Conservation (phyloP, 2,329 filamentous ascomycete species). For the Cladosporium sphaerospermum region DNA sequence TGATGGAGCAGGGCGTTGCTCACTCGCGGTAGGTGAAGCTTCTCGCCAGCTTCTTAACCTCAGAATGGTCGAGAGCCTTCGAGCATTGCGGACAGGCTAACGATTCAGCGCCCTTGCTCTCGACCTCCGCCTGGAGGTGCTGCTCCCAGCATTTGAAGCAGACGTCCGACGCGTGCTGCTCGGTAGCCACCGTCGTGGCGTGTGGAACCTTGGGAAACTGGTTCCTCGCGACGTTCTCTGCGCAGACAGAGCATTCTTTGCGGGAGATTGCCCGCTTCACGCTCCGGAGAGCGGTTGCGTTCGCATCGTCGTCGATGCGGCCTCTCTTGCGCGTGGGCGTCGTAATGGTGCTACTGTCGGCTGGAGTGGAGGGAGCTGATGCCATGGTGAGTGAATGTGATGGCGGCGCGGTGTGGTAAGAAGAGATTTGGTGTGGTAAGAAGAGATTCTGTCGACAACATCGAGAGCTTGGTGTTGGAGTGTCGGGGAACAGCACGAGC, state of each 20-base stretch:
- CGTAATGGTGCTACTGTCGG: not conserved
- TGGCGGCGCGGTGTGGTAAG: too few species aligned
- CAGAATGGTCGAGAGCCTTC: slow-evolving; percentile 10
- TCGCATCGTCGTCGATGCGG: not conserved
- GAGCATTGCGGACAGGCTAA: slow-evolving; percentile 19
- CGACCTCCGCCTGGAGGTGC: slow-evolving; percentile 16
- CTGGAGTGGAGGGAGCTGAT: too few species aligned
- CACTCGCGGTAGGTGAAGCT: not conserved
- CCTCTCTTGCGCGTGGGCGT: not conserved
- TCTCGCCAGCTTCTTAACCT: slow-evolving; percentile 14
- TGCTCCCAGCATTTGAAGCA: slow-evolving; percentile 19
- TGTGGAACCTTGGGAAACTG: slow-evolving; percentile 12
- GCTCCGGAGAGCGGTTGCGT: not conserved
- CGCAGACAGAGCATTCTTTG: slow-evolving; percentile 17
- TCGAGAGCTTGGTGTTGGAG: too few species aligned
- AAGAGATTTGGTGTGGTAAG: too few species aligned
- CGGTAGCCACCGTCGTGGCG: not conserved
- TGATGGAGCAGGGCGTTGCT: not conserved
- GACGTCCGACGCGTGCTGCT: not conserved
- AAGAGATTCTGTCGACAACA: too few species aligned
- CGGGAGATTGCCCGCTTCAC: not conserved
- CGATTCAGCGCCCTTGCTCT: not conserved
- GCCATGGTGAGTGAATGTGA: too few species aligned
- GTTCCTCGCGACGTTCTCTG: slow-evolving; percentile 4
- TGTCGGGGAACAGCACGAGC: too few species aligned